Percentiles rank a stretch among this genome's conserved stretches.
Evolutionary conservation across 192 early-diverging fungal genomes (phyloP).

Genomic region (Coemansia sp.): DNA sequence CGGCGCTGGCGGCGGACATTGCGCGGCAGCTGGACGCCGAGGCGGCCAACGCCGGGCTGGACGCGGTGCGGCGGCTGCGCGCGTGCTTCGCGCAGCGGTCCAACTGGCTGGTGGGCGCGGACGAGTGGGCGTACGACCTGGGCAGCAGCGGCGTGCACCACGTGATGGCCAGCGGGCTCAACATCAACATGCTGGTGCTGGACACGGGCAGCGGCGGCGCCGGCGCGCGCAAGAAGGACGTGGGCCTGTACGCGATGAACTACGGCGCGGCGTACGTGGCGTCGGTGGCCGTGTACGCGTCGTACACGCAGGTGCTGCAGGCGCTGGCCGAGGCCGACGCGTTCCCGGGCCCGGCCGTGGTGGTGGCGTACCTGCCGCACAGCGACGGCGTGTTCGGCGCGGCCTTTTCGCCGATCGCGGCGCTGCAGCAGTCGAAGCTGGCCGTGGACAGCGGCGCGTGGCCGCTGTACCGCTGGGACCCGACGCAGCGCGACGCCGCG

Average conservation of each 20-base stretch:
- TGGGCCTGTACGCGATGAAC: conserved; percentile 94
- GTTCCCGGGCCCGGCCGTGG: conserved; percentile 81
- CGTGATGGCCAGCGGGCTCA: conserved; percentile 73
- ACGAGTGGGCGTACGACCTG: conserved; percentile 82
- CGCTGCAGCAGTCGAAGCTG: conserved; percentile 83
- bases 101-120: conserved; percentile 87
- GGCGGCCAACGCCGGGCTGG: conserved; percentile 14
- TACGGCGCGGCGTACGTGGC: conserved; percentile 89
- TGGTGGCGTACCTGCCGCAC: conserved; percentile 82
- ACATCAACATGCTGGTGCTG: conserved; percentile 88
- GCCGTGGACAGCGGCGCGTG: conserved; percentile 87
- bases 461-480: conserved; percentile 96
- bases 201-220: conserved; percentile 64
- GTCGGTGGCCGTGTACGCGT: conserved; percentile 80
- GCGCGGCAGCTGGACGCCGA: conserved; percentile 47
- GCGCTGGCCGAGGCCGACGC: conserved; percentile 88
- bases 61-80: conserved; percentile 14
- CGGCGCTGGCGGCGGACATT: conserved; percentile 50
- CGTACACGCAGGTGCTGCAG: conserved; percentile 83
- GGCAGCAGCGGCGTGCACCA: conserved; percentile 88
- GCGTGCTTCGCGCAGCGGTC: conserved; percentile 58
- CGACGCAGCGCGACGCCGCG: conserved; percentile 55
- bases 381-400: conserved; percentile 45
- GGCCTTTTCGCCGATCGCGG: conserved; percentile 61
- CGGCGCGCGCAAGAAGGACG: conserved; percentile 84